phyloP scores from a whole-genome alignment of 2,329 filamentous ascomycete genomes.

The Colletotrichum cuscutae region DNA sequence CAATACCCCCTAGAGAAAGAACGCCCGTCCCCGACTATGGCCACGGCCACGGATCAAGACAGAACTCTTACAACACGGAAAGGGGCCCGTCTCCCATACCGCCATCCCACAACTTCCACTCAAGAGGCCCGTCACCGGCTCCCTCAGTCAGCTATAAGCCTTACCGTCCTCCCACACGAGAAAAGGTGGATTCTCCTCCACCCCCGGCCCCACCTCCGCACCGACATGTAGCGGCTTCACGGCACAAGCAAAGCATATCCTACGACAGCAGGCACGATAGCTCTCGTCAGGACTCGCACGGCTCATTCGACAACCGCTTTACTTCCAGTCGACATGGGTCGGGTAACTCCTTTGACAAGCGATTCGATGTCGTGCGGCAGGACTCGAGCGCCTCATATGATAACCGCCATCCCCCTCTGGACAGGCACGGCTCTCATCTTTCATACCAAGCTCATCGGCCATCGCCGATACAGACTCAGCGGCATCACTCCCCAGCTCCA shows the following conservation, averaged over 20 bases:
- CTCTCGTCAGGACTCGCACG: conserved; percentile 51
- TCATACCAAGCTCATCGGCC: conserved; percentile 48
- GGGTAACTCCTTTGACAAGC: conserved; percentile 52
- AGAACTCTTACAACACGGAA: conserved; percentile 47
- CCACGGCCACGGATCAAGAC: conserved; percentile 20
- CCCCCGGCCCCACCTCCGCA: conserved; percentile 88
- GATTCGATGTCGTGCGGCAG: conserved; percentile 40
- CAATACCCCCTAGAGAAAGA: not conserved
- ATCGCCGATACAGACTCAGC: conserved; percentile 62
- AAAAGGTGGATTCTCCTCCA: conserved; percentile 70
- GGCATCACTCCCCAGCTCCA: conserved; percentile 71
- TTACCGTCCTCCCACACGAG: conserved; percentile 38
- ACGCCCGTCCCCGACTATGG: conserved; percentile 20
- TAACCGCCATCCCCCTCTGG: conserved; percentile 37
- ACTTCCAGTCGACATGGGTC: conserved; percentile 50
- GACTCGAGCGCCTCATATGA: conserved; percentile 46
- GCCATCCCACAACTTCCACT: conserved; percentile 45
- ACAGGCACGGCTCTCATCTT: conserved; percentile 51
- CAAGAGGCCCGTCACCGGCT: conserved; percentile 51
- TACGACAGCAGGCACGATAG: conserved; percentile 42
- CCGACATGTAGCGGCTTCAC: conserved; percentile 65
- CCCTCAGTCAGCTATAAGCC: conserved; percentile 47
- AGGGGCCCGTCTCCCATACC: conserved; percentile 44
- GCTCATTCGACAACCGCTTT: conserved; percentile 49
- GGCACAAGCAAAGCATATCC: conserved; percentile 45